These are phyloP conservation scores for Coemansia sp. DNA, from an alignment of 192 early-diverging fungal species.

Conservation along the genomic window DNA sequence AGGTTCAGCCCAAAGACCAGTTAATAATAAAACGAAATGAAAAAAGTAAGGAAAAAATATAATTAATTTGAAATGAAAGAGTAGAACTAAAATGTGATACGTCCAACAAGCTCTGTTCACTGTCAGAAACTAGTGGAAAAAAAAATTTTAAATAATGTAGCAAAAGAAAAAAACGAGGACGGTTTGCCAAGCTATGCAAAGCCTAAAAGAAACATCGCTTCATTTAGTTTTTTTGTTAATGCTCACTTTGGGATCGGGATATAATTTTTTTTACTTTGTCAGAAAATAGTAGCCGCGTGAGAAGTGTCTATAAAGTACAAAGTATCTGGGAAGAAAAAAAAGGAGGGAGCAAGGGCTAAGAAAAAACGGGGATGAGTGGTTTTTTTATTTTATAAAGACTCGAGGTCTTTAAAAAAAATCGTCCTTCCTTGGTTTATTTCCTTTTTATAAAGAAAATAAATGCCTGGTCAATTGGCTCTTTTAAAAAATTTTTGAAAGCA, in stretches of 20 bases:
- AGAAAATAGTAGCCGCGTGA: too few species aligned
- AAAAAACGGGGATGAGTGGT: background rate
- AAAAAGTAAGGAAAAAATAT: background rate
- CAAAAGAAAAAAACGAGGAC: background rate
- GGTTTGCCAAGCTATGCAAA: too few species aligned
- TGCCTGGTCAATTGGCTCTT: background rate
- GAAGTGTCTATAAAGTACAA: background rate
- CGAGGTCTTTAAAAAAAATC: background rate
- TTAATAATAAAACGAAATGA: slow-evolving; percentile 4
- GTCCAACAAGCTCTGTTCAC: too few species aligned
- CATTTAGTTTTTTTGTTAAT: too few species aligned
- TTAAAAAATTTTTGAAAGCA: too few species aligned
- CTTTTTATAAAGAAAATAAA: slow-evolving; percentile 1
- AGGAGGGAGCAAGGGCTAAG: background rate
- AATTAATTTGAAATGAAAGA: background rate
- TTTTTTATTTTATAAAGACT: background rate
- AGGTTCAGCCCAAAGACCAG: background rate
- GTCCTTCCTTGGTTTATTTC: background rate
- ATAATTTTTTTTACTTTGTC: too few species aligned
- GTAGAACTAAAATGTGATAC: background rate
- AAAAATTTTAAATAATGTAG: background rate
- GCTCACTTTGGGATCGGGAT: background rate
- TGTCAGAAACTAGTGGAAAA: too few species aligned
- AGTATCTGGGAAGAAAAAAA: background rate
- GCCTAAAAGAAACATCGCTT: too few species aligned